phyloP scores from a whole-genome alignment of 2,329 filamentous ascomycete genomes.

The Phaeosphaeriaceae sp. region DNA sequence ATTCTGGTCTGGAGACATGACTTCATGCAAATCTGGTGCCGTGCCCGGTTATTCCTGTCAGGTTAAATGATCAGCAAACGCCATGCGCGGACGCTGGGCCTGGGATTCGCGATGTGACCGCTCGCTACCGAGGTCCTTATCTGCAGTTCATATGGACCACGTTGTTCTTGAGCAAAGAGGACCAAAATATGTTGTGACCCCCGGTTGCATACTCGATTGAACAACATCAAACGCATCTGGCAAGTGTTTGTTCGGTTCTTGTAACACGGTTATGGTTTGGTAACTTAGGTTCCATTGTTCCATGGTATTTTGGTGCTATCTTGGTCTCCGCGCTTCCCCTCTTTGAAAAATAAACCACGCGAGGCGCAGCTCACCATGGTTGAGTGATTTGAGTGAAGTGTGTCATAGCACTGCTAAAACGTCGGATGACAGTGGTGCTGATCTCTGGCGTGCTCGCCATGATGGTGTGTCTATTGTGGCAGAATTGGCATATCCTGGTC shows the following conservation, averaged over 20 bases:
- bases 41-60: constrained; percentile 22
- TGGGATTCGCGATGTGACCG: constrained; percentile 20
- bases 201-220: background rate
- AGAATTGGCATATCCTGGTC: constrained; percentile 23
- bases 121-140: constrained; percentile 36
- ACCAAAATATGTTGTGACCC: constrained; percentile 2
- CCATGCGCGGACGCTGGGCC: constrained; percentile 17
- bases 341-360: constrained; percentile 2
- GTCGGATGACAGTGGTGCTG: constrained; percentile 13
- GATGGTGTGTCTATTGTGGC: constrained; percentile 14
- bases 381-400: constrained; percentile 7
- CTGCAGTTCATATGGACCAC: constrained; percentile 23
- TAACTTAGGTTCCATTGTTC: constrained; percentile 1
- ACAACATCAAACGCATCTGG: background rate
- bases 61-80: constrained; percentile 30
- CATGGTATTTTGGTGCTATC: constrained; percentile 4
- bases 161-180: constrained; percentile 15
- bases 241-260: background rate
- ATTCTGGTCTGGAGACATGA: constrained; percentile 26
- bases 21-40: constrained; percentile 20
- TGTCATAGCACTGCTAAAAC: constrained; percentile 3
- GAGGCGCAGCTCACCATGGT: constrained; percentile 13
- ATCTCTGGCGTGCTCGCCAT: constrained; percentile 13
- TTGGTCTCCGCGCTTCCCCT: background rate
- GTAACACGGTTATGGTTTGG: background rate